Percentiles rank a stretch among this genome's conserved stretches.
Evolutionary conservation across 192 early-diverging fungal species (phyloP).

Genomic region (Rhizophagus sp.): DNA sequence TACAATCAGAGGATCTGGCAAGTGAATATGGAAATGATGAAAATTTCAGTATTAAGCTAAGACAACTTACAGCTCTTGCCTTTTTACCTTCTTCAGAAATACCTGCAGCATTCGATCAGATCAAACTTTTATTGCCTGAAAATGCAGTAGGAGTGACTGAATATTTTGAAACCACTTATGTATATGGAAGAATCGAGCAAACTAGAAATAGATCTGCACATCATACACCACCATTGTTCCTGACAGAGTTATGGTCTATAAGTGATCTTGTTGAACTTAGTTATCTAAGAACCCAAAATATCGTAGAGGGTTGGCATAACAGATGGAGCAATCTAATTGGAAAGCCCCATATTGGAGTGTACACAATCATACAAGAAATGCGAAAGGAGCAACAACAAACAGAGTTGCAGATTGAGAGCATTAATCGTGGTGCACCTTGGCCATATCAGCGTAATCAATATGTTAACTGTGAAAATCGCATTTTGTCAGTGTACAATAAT

Average conservation of each 20-base stretch:
- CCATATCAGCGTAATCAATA: too few relatives aligned
- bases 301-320: not conserved
- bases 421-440: too few relatives aligned
- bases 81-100: too few relatives aligned
- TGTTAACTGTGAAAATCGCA: too few relatives aligned
- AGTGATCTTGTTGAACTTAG: not conserved
- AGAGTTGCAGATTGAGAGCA: too few relatives aligned
- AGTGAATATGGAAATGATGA: too few relatives aligned
- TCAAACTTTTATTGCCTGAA: not conserved
- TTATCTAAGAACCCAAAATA: not conserved
- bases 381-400: too few relatives aligned
- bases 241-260: not conserved
- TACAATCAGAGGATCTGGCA: too few relatives aligned
- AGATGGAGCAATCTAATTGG: not conserved
- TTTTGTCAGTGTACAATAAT: constrained; percentile 3
- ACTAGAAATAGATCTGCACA: constrained; percentile 1
- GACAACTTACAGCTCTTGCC: too few relatives aligned
- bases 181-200: not conserved
- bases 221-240: not conserved
- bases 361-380: too few relatives aligned
- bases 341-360: not conserved
- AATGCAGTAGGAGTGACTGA: not conserved
- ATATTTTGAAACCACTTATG: constrained; percentile 10
- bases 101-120: not conserved
- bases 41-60: too few relatives aligned